Base-by-base conservation (phyloP, 208 protist genomes). In the Leishmania guyanensis region DNA sequence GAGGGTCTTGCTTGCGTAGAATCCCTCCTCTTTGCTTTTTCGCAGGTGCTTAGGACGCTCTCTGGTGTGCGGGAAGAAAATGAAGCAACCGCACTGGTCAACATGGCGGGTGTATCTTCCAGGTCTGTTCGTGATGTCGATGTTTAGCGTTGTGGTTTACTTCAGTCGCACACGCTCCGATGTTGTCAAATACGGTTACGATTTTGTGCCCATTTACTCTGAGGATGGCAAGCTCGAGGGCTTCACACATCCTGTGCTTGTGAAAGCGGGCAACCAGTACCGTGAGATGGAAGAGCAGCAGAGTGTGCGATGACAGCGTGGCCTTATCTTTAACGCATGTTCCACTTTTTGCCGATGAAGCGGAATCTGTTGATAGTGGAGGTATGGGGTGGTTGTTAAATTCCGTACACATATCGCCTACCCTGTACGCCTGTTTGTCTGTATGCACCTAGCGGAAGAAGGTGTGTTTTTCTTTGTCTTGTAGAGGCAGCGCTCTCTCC, bases 201-300 rank as follows among this genome's bases (percentile, higher is more conserved):
- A 97, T 69, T 96, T 97, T 77, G 84, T 96, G 4, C 94, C 94
- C 54, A 96, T 97, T 74, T 97, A 97, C 78, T 93, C 91, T 9
- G 92, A 96, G 58, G 92, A 96, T 36, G 94, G 94, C 22, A 95
- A 95, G 76, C 83, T 97, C 3, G 90, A 96, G 81, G 94, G 94
- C 39, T 97, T 97, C 77, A 97, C 94, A 16, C 94, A 97, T 76
- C 94, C 94, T 0, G 91, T 94, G 43, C 78, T 97, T 22, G 94
- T 97, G 22, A 85, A 92, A 56, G 94, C 92, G 0, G 94, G 89
- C 26, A 90, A 97, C 36, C 77, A 90, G 68, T 95, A 93, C 77
- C 91, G 94, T 33, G 92, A 92, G 70, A 86, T 69, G 50, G 89
- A 94, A 43, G 84, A 91, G 62, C 78, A 74, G 39, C 88, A 83